Evolutionary conservation across 2,329 filamentous ascomycete genomes (phyloP).

Genomic region (Sporothrix curviconia): DNA sequence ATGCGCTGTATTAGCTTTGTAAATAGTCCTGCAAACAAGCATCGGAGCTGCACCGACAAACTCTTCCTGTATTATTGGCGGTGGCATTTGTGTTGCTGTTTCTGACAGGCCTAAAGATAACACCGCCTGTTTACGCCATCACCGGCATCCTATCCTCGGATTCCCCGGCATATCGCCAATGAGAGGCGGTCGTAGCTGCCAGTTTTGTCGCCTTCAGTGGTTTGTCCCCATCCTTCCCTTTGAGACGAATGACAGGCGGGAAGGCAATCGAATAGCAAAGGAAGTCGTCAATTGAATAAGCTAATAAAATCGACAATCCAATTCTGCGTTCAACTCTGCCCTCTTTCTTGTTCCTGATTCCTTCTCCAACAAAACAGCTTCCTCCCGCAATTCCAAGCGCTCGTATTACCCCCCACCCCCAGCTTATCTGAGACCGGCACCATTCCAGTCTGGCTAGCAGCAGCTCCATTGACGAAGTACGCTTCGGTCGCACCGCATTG

Average conservation of each 20-base stretch:
- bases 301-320: background rate
- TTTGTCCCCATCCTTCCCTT: background rate
- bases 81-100: too few species aligned
- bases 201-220: background rate
- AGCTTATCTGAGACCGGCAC: conserved; percentile 12
- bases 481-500: conserved; percentile 12
- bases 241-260: background rate
- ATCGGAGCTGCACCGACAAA: too few species aligned
- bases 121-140: background rate
- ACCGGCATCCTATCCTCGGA: conserved; percentile 1
- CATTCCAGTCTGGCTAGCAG: conserved; percentile 4
- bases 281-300: background rate
- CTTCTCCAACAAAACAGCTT: background rate
- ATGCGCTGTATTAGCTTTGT: too few species aligned
- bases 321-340: background rate
- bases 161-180: conserved; percentile 8
- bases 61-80: too few species aligned
- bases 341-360: background rate
- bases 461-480: background rate
- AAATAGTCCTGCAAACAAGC: too few species aligned
- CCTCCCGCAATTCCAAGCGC: too few species aligned
- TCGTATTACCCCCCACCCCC: background rate
- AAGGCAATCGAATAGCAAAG: background rate
- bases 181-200: background rate
- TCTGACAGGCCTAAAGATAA: background rate